Evolutionary conservation across 352 stramenopile species (phyloP).

Genomic region (Phytophthora constricta): DNA sequence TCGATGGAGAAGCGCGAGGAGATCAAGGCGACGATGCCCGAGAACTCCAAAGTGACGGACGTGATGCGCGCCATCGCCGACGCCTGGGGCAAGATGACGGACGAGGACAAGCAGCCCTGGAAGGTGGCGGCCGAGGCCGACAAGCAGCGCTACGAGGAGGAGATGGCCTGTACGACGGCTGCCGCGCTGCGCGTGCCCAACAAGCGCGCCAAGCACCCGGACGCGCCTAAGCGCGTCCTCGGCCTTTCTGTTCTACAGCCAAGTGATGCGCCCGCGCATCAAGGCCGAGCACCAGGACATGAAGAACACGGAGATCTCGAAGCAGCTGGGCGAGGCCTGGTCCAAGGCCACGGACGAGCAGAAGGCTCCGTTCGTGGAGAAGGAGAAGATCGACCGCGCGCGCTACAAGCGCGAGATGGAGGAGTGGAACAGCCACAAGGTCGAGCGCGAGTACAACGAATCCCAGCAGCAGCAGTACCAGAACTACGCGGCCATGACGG

Average conservation of each 20-base stretch:
- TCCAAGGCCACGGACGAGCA: slow-evolving; percentile 90
- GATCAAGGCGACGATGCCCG: slow-evolving; percentile 87
- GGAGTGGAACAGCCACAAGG: slow-evolving; percentile 89
- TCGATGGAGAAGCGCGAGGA: slow-evolving; percentile 93
- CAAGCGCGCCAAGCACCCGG: slow-evolving; percentile 94
- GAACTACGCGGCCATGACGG: slow-evolving; percentile 81
- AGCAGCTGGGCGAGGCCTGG: slow-evolving; percentile 94
- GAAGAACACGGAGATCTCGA: slow-evolving; percentile 97
- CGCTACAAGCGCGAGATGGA: slow-evolving; percentile 95
- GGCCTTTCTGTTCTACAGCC: slow-evolving; percentile 95
- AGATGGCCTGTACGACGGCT: slow-evolving; percentile 94
- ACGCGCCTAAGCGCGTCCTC: slow-evolving; percentile 95
- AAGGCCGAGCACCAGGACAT: slow-evolving; percentile 94
- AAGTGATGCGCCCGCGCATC: slow-evolving; percentile 89
- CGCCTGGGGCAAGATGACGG: slow-evolving; percentile 88
- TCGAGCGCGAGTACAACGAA: slow-evolving; percentile 84
- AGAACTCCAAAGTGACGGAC: slow-evolving; percentile 91
- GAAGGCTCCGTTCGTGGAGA: slow-evolving; percentile 92
- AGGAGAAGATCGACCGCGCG: slow-evolving; percentile 90
- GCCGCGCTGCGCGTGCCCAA: slow-evolving; percentile 91
- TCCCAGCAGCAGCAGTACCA: slow-evolving; percentile 86
- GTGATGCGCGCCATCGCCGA: slow-evolving; percentile 93
- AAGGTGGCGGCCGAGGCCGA: slow-evolving; percentile 92
- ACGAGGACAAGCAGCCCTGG: slow-evolving; percentile 93
- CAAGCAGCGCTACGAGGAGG: slow-evolving; percentile 94